These are phyloP conservation scores for Parastagonospora avenae DNA, from an alignment of 2,329 filamentous ascomycete species.

Conservation along the genomic window DNA sequence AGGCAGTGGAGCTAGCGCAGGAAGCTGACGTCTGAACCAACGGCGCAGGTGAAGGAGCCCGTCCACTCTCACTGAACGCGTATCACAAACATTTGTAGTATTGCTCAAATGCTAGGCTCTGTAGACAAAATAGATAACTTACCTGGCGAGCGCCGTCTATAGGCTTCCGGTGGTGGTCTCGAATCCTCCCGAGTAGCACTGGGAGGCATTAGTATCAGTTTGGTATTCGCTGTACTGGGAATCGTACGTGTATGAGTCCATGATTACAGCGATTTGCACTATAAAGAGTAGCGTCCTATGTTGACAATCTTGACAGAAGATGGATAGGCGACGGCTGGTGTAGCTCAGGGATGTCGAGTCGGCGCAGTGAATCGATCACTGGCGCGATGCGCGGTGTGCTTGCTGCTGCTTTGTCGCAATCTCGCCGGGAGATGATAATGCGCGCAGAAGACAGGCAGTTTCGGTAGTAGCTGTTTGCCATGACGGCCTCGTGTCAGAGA, in stretches of 20 bases:
- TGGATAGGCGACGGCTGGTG: slow-evolving; percentile 5
- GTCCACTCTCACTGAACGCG: no score
- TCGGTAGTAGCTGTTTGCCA: slow-evolving; percentile 49
- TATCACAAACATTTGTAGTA: no score
- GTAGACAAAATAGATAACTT: slow-evolving; percentile 39
- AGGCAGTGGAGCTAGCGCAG: not conserved
- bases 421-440: slow-evolving; percentile 31
- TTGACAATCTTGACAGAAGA: not conserved
- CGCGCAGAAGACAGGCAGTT: slow-evolving; percentile 34
- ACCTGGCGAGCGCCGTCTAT: slow-evolving; percentile 72
- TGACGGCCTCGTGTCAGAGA: slow-evolving; percentile 48
- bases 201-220: slow-evolving; percentile 18
- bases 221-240: slow-evolving; percentile 1
- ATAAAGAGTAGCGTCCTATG: not conserved
- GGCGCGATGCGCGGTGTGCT: slow-evolving; percentile 15
- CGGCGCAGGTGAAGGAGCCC: no score
- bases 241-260: slow-evolving; percentile 48
- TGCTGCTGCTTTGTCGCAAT: slow-evolving; percentile 23
- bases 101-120: no score
- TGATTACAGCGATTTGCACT: slow-evolving; percentile 12
- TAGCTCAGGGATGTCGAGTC: slow-evolving; percentile 14
- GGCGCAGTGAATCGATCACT: slow-evolving; percentile 23
- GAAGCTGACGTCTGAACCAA: no score
- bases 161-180: slow-evolving; percentile 52
- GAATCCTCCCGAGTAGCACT: slow-evolving; percentile 58